Evolutionary conservation across 2,329 filamentous ascomycete species (phyloP), one percentile per base, ranked within the genome.

Genomic region (Cytospora piceicola): DNA sequence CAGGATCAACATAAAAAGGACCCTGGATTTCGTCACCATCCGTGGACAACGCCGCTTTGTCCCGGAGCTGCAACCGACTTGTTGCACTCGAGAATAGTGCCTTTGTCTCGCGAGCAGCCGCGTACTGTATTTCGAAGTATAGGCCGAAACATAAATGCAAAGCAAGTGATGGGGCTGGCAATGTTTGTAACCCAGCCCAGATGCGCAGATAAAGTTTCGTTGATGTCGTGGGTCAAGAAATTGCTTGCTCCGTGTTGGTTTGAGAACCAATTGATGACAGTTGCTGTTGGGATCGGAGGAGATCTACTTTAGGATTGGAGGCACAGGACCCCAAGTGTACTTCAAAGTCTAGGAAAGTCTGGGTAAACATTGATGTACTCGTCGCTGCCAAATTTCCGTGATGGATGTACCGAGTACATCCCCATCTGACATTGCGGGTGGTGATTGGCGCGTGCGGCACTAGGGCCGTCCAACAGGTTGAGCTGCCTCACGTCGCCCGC

Each of bases 201-300:
- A 24, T 49, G n/a, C 9, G 22, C n/a, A 49, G 11, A 24, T 24
- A 5, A 20, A 22, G 4, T 12, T 24, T 20, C 12, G 46, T 49
- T 20, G 46, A 12, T 24, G 29, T 46, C 53, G 53, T 57, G 53
- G 39, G 27, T 57, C 61, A 39, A 63, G 61, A 57, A 39, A 63
- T 57, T 51, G 42, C 53, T 20, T 57, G 61, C 39, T 57, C 61
- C 61, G 56, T 63, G 39, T 36, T 63, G 52, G 61, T 57, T 51
- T 52, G 39, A 57, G 53, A 46, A 46, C 53, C 53, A 63, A 63
- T 63, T 57, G 61, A 57, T 51, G 61, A 63, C 39, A 63, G 61
- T 52, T 39, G 12, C 53, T 5, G 30, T n/a, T 20, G 46, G 46
- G 52, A 24, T 24, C 3, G n/a, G n/a, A 49, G 22, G 2, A 24